Evolutionary conservation across 2,329 filamentous ascomycete species (phyloP).

Genomic region (Exophiala calicioides): DNA sequence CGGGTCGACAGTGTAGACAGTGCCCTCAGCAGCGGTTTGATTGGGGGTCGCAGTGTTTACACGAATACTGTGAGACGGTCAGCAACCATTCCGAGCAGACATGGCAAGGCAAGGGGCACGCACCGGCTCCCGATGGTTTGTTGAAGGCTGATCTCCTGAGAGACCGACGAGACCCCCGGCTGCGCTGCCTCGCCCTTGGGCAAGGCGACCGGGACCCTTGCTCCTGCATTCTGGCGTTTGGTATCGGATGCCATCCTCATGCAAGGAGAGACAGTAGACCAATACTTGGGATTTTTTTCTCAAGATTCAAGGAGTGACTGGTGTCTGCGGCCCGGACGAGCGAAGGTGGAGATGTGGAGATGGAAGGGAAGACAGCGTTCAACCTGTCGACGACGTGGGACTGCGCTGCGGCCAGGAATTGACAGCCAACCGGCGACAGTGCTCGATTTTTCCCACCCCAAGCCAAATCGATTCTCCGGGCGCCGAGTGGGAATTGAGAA

Average conservation of each 20-base stretch:
- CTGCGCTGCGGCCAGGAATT: conserved; percentile 3
- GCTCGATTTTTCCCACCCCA: conserved; percentile 6
- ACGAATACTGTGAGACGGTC: conserved; percentile 51
- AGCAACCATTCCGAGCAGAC: conserved; percentile 44
- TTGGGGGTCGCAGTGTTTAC: conserved; percentile 56
- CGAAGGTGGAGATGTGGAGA: conserved; percentile 5
- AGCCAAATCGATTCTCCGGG: conserved; percentile 23
- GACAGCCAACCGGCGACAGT: conserved; percentile 10
- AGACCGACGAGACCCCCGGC: conserved; percentile 47
- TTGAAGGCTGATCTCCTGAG: conserved; percentile 56
- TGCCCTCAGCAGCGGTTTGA: conserved; percentile 59
- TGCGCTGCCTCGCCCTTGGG: conserved; percentile 48
- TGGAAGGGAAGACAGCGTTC: too few species aligned
- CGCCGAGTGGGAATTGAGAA: too few species aligned
- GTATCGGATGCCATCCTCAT: conserved; percentile 46
- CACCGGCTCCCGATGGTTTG: conserved; percentile 57
- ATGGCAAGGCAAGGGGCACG: conserved; percentile 47
- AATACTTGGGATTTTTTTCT: background rate
- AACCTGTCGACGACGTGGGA: too few species aligned
- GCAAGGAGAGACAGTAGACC: conserved; percentile 4
- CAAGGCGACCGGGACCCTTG: conserved; percentile 53
- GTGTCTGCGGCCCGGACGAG: conserved; percentile 3
- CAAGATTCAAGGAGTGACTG: background rate
- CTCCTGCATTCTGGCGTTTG: conserved; percentile 58
- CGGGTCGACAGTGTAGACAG: conserved; percentile 62